phyloP scores from a whole-genome alignment of 495 filamentous ascomycete genomes.

The Glarea lozoyensis region DNA sequence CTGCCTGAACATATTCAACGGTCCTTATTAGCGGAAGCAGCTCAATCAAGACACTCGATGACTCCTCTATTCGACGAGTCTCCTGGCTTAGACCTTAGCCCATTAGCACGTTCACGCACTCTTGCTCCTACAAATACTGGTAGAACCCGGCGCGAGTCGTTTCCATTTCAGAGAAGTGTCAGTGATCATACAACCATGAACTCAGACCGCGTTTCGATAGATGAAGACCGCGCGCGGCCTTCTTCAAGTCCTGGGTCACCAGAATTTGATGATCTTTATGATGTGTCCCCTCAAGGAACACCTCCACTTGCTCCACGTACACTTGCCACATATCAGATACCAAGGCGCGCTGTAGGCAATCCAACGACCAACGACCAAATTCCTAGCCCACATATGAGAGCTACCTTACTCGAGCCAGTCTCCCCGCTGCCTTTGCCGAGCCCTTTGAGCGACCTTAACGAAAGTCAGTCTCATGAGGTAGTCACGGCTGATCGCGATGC shows the following conservation, averaged over 20 bases:
- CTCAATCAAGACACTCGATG: too few species aligned
- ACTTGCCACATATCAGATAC: conserved; percentile 14
- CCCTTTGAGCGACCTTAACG: neutral
- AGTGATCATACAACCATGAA: conserved; percentile 18
- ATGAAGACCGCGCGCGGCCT: conserved; percentile 9
- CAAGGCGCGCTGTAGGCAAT: conserved; percentile 18
- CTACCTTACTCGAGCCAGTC: conserved; percentile 11
- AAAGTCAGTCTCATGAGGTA: too few species aligned
- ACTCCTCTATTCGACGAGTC: conserved; percentile 11
- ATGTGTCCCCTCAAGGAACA: conserved; percentile 46
- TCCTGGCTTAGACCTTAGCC: conserved; percentile 5
- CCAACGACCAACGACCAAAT: conserved; percentile 3
- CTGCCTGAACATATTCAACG: conserved; percentile 42
- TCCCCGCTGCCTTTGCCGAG: conserved; percentile 12
- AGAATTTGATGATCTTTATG: conserved; percentile 38
- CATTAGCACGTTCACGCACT: conserved; percentile 14
- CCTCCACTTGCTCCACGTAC: conserved; percentile 17
- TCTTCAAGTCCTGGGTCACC: conserved; percentile 5
- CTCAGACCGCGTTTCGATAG: conserved; percentile 13
- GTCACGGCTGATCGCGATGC: too few species aligned
- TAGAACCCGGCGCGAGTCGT: conserved; percentile 11
- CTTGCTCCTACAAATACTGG: conserved; percentile 13
- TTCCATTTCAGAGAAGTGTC: conserved; percentile 13
- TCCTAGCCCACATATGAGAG: conserved; percentile 6
- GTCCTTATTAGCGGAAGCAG: conserved; percentile 16